Evolutionary conservation across 176 grass and related monocot genomes (phyloP).

Genomic region (Raddia guianensis): DNA sequence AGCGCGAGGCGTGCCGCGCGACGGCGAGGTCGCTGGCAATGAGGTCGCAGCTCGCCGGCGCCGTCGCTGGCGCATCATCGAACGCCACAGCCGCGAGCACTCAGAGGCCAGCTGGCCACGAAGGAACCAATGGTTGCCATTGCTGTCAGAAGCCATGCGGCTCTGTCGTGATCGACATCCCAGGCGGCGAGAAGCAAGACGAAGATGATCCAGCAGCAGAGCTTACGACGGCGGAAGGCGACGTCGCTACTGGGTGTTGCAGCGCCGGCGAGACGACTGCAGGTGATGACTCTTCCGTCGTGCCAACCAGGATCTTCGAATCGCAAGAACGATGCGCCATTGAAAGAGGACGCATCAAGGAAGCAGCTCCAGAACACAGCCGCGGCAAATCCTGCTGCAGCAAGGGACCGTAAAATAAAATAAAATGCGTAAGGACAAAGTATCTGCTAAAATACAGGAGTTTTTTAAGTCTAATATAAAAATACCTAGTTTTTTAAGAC

Average conservation of each 20-base stretch:
- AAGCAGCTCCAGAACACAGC: not conserved
- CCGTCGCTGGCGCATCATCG: not conserved
- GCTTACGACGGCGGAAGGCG: not conserved
- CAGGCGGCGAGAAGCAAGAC: not conserved
- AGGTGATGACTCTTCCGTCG: not conserved
- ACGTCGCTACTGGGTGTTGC: not conserved
- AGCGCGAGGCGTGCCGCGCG: constrained; percentile 20
- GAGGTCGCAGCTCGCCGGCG: constrained; percentile 2
- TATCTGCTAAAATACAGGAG: no score
- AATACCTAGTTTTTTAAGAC: no score
- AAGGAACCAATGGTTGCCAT: not conserved
- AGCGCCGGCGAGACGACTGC: not conserved
- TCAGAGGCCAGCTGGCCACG: not conserved
- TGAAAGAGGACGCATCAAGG: not conserved
- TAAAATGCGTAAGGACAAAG: no score
- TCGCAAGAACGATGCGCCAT: not conserved
- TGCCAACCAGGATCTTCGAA: not conserved
- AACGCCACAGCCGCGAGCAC: not conserved
- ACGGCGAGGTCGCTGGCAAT: constrained; percentile 24
- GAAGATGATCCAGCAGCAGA: not conserved
- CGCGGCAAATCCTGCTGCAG: not conserved
- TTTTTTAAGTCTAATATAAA: no score
- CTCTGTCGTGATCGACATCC: constrained; percentile 29
- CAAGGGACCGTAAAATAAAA: not conserved
- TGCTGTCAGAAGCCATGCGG: constrained; percentile 21